Base-by-base conservation (phyloP, 768 basidiomycete genomes). In the Chalciporus chontae region DNA sequence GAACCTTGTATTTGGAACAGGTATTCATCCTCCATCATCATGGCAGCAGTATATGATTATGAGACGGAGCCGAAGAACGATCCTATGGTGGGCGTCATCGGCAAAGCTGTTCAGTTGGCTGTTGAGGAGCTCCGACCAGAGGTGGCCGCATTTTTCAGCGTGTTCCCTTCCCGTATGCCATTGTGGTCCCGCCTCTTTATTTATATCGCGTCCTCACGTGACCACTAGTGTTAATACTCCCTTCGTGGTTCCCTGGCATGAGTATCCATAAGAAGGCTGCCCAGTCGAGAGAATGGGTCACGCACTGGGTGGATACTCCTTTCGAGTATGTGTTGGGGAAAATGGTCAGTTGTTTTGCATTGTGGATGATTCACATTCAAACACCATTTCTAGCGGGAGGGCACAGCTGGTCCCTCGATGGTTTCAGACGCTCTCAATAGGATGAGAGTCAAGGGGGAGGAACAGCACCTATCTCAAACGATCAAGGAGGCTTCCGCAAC, bases 31-130 rank as follows among this genome's bases (percentile, higher is more conserved):
- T 60, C 62, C 2, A 54, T 62, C 3, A 65, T 71, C 34, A 67
- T 69, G 62, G 48, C 61, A 1, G 57, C 59, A 17, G 38, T 64
- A 18, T 73, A 71, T 40, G 70, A 65, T 19, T 66, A 68, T 36
- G 65, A 71, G 18, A 59, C 67, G 4, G 36, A 51, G 19, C 56
- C 62, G 2, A 52, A 48, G 26, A 42, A 70, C 31, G 71, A 72
- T 45, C 48, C 36, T 17, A 58, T 66, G 49, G 63, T 72, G 17
- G 37, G 40, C 7, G n/a, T 63, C 4, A 55, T 64, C 4, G 57
- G 62, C 15, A 56, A 50, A n/a, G 64, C 70, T 11, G 47, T 65
- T n/a, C 48, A 58, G 29, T 55, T 58, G 38, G 50, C 67, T 2
- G 31, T 53, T 1, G 52, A 54, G 15, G 55, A 60, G 24, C 44